Evolutionary conservation across 2,329 filamentous ascomycete species (phyloP), one percentile per base, ranked within the genome.

Genomic region (Rhinocladiella mackenziei): DNA sequence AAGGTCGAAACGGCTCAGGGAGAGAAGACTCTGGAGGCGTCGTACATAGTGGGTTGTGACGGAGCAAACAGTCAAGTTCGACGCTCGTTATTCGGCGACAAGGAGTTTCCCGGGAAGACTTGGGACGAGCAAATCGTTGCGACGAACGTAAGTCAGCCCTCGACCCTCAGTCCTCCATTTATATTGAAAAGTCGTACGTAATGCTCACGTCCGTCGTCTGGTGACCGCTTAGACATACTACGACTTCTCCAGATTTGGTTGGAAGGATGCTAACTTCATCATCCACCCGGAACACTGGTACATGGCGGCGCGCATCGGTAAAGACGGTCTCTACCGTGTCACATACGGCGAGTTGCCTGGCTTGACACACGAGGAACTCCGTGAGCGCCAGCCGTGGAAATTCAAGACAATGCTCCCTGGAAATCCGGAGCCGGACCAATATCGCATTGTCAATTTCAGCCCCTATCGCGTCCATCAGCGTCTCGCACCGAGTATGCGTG

Each of bases 391-490:
- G 51, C 70, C 75, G 2, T 61, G 61, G 49, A 79, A 77, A 46
- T 83, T 75, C 56, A 69, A 75, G 48, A 60, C 68, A 19, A 78
- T 83, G 50, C 67, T 83, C 0, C 78, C 78, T 0, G 78, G 78
- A 0, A 67, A 77, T 43, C 79, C 78, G 0, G 74, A 77, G 48
- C 77, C 78, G 0, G 65, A 62, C 20, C 68, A 80, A 31, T 83
- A 83, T 63, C 70, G 72, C 9, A 59, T 81, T 15, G 62, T 74
- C 38, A 78, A 71, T 59, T 72, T 79, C 56, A 76, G 72, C 28
- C 78, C 78, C 0, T 82, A 82, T 60, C 74, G 70, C 48, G 72
- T 81, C 59, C 78, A 83, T 54, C 78, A 82, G 58, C 70, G 78
- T 5, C 77, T 77, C 48, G 77, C 77, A 3, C 66, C 70, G 2